Conservation (phyloP, 805 yeast genomes). For the Wickerhamomyces silvicola region DNA sequence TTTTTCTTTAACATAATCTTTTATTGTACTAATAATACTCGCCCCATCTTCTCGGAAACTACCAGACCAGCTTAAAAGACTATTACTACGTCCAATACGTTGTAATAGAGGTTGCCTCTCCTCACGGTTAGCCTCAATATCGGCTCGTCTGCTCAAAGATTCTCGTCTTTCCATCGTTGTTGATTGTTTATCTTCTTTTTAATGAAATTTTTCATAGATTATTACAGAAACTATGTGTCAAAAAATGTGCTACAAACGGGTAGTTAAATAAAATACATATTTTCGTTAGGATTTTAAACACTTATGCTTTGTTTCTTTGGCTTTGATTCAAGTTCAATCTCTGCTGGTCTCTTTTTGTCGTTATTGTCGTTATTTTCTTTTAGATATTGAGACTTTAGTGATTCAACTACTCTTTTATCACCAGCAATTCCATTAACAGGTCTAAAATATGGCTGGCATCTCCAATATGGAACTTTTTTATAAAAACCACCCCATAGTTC, state of each 20-base stretch:
- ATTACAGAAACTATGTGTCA: no score
- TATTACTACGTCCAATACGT: neutral
- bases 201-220: no score
- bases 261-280: no score
- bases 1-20: slow-evolving; percentile 13
- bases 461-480: slow-evolving; percentile 84
- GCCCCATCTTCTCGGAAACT: slow-evolving; percentile 1
- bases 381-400: slow-evolving; percentile 16
- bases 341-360: slow-evolving; percentile 19
- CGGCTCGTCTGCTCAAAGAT: no score
- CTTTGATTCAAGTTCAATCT: no score
- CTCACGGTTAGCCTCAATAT: no score
- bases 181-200: no score
- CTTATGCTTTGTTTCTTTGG: no score
- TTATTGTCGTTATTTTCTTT: slow-evolving; percentile 1
- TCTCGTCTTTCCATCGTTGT: no score
- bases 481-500: slow-evolving; percentile 79
- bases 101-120: neutral
- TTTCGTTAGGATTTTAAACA: no score
- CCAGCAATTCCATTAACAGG: slow-evolving; percentile 74
- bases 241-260: no score
- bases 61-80: no score
- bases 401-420: slow-evolving; percentile 31
- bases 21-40: slow-evolving; percentile 2
- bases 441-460: slow-evolving; percentile 93